Evolutionary conservation across 129 eudicot genomes (phyloP).

Genomic region (Flaveria sonorensis): DNA sequence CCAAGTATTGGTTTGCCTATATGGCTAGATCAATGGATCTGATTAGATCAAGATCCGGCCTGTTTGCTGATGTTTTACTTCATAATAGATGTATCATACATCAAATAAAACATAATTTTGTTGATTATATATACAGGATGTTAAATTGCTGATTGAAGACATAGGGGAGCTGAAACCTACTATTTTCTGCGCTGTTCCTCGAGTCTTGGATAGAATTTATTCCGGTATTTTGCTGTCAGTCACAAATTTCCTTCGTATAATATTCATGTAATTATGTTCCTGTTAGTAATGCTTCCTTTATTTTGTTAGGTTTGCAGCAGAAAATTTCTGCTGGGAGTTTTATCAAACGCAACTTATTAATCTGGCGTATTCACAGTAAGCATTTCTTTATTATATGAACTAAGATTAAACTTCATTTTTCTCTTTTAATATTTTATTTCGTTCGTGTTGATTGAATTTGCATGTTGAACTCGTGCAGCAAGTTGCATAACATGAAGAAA

Average conservation of each 20-base stretch:
- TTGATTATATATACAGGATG: slow-evolving; percentile 56
- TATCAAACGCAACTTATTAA: slow-evolving; percentile 58
- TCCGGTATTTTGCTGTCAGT: slow-evolving; percentile 46
- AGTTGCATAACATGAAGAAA: slow-evolving; percentile 59
- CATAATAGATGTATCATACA: background rate
- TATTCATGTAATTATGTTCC: background rate
- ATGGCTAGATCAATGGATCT: background rate
- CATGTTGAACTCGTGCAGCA: slow-evolving; percentile 54
- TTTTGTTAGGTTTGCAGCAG: slow-evolving; percentile 67
- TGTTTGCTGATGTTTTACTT: background rate
- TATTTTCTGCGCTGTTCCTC: slow-evolving; percentile 96
- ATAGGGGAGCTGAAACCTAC: slow-evolving; percentile 86
- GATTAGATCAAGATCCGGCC: background rate
- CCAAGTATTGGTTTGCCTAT: background rate
- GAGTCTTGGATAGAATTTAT: slow-evolving; percentile 88
- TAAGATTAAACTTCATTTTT: background rate
- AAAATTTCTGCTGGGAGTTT: slow-evolving; percentile 75
- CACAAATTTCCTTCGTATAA: background rate
- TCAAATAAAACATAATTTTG: background rate
- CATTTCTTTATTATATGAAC: background rate
- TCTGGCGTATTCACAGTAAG: slow-evolving; percentile 75
- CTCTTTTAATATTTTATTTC: background rate
- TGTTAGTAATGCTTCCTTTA: slow-evolving; percentile 3
- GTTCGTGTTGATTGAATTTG: background rate
- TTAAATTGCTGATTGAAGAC: slow-evolving; percentile 83